These are phyloP conservation scores for Arachis monticola DNA, from an alignment of 331 rosid species.

Conservation along the genomic window DNA sequence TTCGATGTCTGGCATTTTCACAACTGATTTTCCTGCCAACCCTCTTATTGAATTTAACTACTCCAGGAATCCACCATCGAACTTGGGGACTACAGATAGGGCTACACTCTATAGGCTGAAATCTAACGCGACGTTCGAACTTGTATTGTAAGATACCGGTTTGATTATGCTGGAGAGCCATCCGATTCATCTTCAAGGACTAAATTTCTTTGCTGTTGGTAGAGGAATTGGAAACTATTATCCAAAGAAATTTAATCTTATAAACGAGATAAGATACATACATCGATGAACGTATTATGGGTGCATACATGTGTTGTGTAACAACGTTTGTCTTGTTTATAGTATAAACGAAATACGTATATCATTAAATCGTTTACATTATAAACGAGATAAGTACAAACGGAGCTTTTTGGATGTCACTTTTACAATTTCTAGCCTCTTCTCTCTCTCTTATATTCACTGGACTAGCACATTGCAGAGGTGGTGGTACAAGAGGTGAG, in stretches of 20 bases:
- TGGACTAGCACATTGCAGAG: too few species aligned
- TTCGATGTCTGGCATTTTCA: slow-evolving; percentile 74
- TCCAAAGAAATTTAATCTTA: slow-evolving; percentile 34
- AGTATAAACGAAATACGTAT: too few species aligned
- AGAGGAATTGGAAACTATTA: slow-evolving; percentile 72
- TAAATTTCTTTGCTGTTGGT: slow-evolving; percentile 73
- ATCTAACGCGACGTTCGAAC: slow-evolving; percentile 64
- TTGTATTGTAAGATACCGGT: slow-evolving; percentile 83
- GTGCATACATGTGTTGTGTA: too few species aligned
- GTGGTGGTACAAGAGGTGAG: too few species aligned
- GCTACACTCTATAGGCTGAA: slow-evolving; percentile 63
- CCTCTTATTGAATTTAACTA: slow-evolving; percentile 66
- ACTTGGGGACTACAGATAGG: slow-evolving; percentile 52
- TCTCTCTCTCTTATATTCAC: too few species aligned
- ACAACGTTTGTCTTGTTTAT: too few species aligned
- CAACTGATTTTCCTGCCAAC: slow-evolving; percentile 71
- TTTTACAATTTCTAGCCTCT: too few species aligned
- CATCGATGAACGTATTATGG: too few species aligned
- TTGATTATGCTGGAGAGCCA: slow-evolving; percentile 72
- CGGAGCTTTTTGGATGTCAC: too few species aligned
- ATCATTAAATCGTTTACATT: too few species aligned
- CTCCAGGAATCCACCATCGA: slow-evolving; percentile 47
- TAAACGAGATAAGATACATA: too few species aligned
- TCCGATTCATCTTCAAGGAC: slow-evolving; percentile 88
- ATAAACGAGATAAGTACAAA: too few species aligned